phyloP scores from a whole-genome alignment of 306 rosid species.

The Carpinus fangiana region DNA sequence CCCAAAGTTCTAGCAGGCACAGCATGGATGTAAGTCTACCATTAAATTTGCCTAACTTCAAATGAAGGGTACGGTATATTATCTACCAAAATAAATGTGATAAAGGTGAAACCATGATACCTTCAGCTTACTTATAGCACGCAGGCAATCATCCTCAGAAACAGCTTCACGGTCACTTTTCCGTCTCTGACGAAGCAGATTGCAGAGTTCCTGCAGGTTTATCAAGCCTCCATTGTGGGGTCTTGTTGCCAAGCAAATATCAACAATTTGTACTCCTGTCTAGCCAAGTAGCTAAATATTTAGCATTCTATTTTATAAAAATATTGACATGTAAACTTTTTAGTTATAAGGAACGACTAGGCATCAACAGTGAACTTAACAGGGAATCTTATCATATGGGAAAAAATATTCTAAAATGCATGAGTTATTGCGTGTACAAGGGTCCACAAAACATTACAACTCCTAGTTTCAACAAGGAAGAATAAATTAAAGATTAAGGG shows the following conservation, averaged over 20 bases:
- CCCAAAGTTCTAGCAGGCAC: neutral
- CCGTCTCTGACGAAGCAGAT: constrained; percentile 67
- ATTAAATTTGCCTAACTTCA: constrained; percentile 14
- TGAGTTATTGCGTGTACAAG: neutral
- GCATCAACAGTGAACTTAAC: neutral
- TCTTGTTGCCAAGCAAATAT: constrained; percentile 90
- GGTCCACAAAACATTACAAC: neutral
- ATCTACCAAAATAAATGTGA: neutral
- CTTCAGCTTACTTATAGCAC: constrained; percentile 94
- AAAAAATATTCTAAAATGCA: neutral
- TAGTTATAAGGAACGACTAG: constrained; percentile 9
- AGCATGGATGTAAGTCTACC: neutral
- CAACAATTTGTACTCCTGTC: constrained; percentile 95
- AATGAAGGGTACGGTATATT: neutral
- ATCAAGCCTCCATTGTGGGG: constrained; percentile 91
- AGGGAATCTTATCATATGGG: neutral
- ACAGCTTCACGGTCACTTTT: constrained; percentile 84
- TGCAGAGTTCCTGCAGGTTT: constrained; percentile 82
- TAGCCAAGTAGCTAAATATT: constrained; percentile 43
- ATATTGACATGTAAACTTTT: constrained; percentile 16
- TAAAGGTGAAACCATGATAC: constrained; percentile 40
- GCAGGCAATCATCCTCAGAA: constrained; percentile 93
- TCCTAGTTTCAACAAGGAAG: neutral
- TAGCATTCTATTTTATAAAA: constrained; percentile 9
- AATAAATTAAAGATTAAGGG: neutral